Conservation (phyloP, 176 grass and related monocot species). For the Tillandsia fasciculata region DNA sequence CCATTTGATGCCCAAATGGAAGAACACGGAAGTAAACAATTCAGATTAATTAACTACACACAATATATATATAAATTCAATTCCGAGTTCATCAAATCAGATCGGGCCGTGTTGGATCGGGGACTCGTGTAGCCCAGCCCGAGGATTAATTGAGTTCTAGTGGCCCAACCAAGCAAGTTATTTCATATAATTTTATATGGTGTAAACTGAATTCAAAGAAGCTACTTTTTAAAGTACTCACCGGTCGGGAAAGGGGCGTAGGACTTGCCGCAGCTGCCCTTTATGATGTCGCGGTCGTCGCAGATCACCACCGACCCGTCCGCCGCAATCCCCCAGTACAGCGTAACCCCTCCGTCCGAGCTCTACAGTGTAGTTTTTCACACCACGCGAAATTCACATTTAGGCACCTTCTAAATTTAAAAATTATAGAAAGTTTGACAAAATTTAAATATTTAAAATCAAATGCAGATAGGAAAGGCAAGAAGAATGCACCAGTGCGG, state of each 20-base stretch:
- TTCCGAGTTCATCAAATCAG: too few relatives aligned
- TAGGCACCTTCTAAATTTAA: not conserved
- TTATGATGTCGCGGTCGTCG: conserved; percentile 52
- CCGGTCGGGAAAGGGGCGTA: conserved; percentile 75
- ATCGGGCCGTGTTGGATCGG: too few relatives aligned
- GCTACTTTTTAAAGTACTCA: not conserved
- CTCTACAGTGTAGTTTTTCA: conserved; percentile 19
- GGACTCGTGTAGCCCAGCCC: too few relatives aligned
- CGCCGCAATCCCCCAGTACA: conserved; percentile 72
- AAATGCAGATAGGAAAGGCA: not conserved
- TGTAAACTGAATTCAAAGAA: too few relatives aligned
- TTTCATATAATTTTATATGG: too few relatives aligned
- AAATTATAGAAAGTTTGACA: not conserved
- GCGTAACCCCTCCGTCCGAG: conserved; percentile 35
- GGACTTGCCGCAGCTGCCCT: conserved; percentile 60
- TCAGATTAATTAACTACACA: too few relatives aligned
- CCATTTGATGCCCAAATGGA: not conserved
- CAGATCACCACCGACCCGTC: conserved; percentile 86
- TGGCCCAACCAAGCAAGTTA: too few relatives aligned
- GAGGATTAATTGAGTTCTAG: too few relatives aligned
- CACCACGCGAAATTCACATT: not conserved
- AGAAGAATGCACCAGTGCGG: conserved; percentile 28
- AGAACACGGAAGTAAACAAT: too few relatives aligned
- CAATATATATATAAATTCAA: too few relatives aligned
- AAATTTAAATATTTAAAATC: not conserved